Evolutionary conservation across 1,284 basidiomycete genomes (phyloP).

Genomic region (Moesziomyces globuligerus): DNA sequence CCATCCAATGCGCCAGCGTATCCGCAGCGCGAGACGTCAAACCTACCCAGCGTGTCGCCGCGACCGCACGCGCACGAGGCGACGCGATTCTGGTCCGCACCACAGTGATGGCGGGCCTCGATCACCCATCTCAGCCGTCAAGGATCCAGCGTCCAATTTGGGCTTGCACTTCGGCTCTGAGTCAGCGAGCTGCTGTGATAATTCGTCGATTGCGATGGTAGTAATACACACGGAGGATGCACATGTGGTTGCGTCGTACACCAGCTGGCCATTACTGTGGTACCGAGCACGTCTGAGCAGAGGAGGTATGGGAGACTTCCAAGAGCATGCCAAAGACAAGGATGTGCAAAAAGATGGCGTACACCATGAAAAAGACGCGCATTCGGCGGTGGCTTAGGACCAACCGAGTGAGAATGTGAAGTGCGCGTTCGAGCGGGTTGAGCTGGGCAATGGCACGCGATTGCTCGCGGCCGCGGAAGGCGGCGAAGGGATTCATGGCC

Average conservation of each 20-base stretch:
- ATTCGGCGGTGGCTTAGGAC: conserved; percentile 83
- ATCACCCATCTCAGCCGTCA: too few species aligned
- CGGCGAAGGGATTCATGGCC: conserved; percentile 96
- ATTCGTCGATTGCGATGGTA: too few species aligned
- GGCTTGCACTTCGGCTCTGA: too few species aligned
- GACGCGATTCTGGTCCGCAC: conserved; percentile 6
- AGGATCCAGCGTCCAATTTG: too few species aligned
- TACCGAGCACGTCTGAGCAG: conserved; percentile 26
- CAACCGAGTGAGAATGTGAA: conserved; percentile 83
- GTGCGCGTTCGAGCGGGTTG: conserved; percentile 88
- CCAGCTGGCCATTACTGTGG: conserved; percentile 3
- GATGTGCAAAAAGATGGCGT: conserved; percentile 80
- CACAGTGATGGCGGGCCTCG: conserved; percentile 5
- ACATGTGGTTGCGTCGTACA: background rate
- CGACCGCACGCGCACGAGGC: conserved; percentile 5
- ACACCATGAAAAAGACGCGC: conserved; percentile 79
- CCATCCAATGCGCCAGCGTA: conserved; percentile 1
- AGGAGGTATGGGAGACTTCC: conserved; percentile 42
- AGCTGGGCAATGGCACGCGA: conserved; percentile 88
- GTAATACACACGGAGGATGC: too few species aligned
- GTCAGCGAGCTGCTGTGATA: too few species aligned
- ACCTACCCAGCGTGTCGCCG: conserved; percentile 1
- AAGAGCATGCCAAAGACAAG: conserved; percentile 77
- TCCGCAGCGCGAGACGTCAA: background rate
- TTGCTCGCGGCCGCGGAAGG: conserved; percentile 92